phyloP scores from a whole-genome alignment of 192 early-diverging fungal genomes.

The Physocladia obscura region DNA sequence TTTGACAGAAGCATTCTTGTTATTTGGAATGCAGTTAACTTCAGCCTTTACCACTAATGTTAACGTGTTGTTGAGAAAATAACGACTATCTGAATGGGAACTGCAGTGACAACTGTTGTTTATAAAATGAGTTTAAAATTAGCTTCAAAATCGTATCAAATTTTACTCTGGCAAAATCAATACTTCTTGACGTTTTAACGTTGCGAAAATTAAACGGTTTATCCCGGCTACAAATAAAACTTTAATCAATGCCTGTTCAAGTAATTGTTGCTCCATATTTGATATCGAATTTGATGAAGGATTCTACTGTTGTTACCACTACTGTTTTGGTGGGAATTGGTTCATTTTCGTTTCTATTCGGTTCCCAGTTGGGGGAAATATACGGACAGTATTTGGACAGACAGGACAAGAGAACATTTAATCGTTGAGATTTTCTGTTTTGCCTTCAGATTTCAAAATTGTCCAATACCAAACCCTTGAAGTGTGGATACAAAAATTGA shows the following conservation, averaged over 20 bases:
- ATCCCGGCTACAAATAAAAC: not conserved
- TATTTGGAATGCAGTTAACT: slow-evolving; percentile 1
- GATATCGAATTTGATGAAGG: not conserved
- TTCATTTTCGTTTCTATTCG: not conserved
- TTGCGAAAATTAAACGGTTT: not conserved
- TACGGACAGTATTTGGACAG: not conserved
- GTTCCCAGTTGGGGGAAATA: not conserved
- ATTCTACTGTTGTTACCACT: not conserved
- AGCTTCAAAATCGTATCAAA: not conserved
- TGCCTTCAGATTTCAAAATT: too few relatives aligned
- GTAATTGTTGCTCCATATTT: slow-evolving; percentile 6
- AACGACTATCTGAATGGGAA: not conserved
- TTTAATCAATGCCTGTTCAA: slow-evolving; percentile 6
- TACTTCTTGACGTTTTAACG: not conserved
- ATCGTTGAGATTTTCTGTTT: slow-evolving; percentile 18
- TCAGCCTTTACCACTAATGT: not conserved
- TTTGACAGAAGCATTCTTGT: slow-evolving; percentile 7
- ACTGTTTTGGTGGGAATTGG: not conserved
- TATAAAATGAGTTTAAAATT: slow-evolving; percentile 9
- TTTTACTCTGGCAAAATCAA: slow-evolving; percentile 14
- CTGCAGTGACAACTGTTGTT: not conserved
- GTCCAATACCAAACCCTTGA: too few relatives aligned
- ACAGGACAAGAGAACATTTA: not conserved
- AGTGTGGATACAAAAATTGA: too few relatives aligned
- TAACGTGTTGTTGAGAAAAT: not conserved